These are phyloP conservation scores for Russula griseocarnosa DNA, from an alignment of 768 basidiomycete species.

Conservation along the genomic window DNA sequence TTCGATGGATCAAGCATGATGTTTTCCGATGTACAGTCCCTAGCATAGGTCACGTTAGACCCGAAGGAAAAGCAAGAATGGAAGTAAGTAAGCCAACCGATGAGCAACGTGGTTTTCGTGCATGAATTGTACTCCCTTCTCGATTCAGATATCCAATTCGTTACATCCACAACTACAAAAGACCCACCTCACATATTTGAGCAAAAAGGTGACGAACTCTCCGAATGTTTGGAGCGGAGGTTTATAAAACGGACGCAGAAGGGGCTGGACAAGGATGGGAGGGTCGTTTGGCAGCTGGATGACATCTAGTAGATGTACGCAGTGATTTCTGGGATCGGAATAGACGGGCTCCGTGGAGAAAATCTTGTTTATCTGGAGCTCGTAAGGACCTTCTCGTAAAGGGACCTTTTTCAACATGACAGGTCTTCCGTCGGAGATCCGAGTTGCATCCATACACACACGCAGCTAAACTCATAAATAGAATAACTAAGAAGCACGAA, in stretches of 20 bases:
- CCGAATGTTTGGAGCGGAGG: constrained; percentile 30
- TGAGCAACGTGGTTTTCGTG: constrained; percentile 1
- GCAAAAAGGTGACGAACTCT: constrained; percentile 30
- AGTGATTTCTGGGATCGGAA: constrained; percentile 10
- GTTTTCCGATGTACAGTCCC: constrained; percentile 10
- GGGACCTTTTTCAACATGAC: constrained; percentile 8
- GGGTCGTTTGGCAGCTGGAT: constrained; percentile 2
- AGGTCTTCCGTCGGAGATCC: too few species aligned
- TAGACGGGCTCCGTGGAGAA: constrained; percentile 5
- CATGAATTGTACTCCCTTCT: constrained; percentile 17
- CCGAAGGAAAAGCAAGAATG: too few species aligned
- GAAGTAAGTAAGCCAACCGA: constrained; percentile 3
- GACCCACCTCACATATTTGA: constrained; percentile 29
- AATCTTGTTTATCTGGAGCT: constrained; percentile 11
- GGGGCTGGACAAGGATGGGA: constrained; percentile 30
- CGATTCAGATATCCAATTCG: too few species aligned
- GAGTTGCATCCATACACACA: background rate
- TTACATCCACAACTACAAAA: background rate
- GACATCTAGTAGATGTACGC: background rate
- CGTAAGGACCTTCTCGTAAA: background rate
- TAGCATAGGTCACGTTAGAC: background rate
- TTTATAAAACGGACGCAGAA: constrained; percentile 31
- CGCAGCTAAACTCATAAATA: too few species aligned
- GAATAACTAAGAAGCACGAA: too few species aligned
- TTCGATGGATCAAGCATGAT: constrained; percentile 23